Evolutionary conservation across 2,329 filamentous ascomycete genomes (phyloP), one percentile per base, ranked within the genome.

Genomic region (Colletotrichum sp.): DNA sequence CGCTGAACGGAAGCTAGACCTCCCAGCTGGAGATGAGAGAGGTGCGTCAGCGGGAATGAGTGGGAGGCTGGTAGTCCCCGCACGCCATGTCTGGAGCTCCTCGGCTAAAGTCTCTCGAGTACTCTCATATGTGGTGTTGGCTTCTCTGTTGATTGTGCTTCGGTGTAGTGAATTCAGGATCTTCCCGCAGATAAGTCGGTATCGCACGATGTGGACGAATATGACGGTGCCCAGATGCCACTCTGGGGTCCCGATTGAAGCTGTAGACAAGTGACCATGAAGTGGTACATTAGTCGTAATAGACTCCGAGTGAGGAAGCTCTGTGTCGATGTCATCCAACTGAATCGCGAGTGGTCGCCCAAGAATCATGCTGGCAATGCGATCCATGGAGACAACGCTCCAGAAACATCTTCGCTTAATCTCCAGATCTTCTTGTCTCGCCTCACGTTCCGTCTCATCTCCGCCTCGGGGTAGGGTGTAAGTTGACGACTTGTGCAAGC

Each of bases 371-470:
- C 82, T 84, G 3, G 81, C 83, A 10, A 83, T 83, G 48, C 84
- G 78, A 71, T 87, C 86, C 76, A 86, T 80, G 2, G 83, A 82
- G 4, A 87, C 81, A 2, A 86, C 81, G 70, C 84, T 86, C 85
- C 86, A 88, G 69, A 88, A 88, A 43, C 85, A 87, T 12, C 85
- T 72, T 6, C 84, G 77, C 7, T 82, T 82, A 1, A 84, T 81
- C 75, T 87, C 85, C 61, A 83, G 79, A 10, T 84, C 78, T 39
- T 80, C 79, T 6, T 72, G 74, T 5, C 48, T 64, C 0, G n/a
- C 36, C 6, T 59, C 63, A 4, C 24, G 24, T 6, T 39, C 36
- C n/a, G 5, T 7, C 8, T 74, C 60, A 5, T 7, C n/a, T 4
- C 30, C 43, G 6, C 7, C 6, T 13, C 16, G 68, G 4, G 57